A percentile compares a stretch with the other conserved stretches of the same genome.
phyloP scores from a whole-genome alignment of 495 filamentous ascomycete species.

The Articulospora tetracladia region DNA sequence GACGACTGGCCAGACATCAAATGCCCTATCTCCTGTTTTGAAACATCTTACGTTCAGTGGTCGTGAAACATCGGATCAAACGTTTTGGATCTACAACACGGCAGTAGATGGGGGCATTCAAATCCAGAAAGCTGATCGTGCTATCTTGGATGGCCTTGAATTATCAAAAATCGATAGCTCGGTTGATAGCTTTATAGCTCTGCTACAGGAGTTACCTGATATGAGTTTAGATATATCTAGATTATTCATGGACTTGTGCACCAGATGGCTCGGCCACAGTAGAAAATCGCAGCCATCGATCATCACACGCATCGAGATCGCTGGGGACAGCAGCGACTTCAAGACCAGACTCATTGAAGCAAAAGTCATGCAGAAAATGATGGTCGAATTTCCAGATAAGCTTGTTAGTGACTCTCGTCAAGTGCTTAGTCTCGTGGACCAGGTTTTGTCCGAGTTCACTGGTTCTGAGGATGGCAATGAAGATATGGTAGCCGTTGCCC shows the following conservation, averaged over 20 bases:
- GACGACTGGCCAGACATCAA: conserved; percentile 11
- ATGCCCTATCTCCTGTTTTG: conserved; percentile 36
- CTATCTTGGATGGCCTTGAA: not conserved
- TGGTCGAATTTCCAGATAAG: conserved; percentile 61
- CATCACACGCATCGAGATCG: conserved; percentile 12
- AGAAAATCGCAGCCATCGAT: conserved; percentile 1
- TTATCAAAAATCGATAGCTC: conserved; percentile 40
- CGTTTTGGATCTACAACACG: conserved; percentile 12
- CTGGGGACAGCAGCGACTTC: conserved; percentile 33
- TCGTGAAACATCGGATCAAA: conserved; percentile 13
- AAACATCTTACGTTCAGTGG: conserved; percentile 39
- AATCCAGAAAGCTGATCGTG: conserved; percentile 5
- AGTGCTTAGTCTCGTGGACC: conserved; percentile 57
- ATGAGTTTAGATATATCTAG: conserved; percentile 55
- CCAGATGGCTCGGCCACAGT: conserved; percentile 49
- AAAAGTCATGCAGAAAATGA: conserved; percentile 63
- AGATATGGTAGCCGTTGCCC: conserved; percentile 53
- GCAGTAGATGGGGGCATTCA: conserved; percentile 17
- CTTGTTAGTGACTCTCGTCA: conserved; percentile 59
- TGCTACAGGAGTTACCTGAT: conserved; percentile 43
- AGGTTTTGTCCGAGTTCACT: conserved; percentile 45
- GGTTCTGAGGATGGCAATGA: conserved; percentile 27
- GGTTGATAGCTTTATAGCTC: conserved; percentile 47
- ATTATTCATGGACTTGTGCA: conserved; percentile 61
- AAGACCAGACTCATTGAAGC: conserved; percentile 52